phyloP scores from a whole-genome alignment of 2,329 filamentous ascomycete genomes.

The Alternaria solani region DNA sequence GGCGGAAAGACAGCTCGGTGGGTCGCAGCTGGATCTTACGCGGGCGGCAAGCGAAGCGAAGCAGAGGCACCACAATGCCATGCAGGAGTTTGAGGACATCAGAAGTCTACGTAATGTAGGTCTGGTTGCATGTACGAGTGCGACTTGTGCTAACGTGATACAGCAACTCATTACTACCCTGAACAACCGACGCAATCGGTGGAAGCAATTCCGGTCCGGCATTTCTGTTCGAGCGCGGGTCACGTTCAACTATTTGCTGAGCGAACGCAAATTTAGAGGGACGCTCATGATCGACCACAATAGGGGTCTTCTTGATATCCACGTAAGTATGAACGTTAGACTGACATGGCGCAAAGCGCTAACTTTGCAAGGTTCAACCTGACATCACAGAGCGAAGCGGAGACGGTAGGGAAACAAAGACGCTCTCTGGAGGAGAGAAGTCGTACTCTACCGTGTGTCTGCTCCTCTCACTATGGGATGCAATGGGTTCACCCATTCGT shows the following conservation, averaged over 20 bases:
- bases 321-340: slow-evolving; percentile 57
- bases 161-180: slow-evolving; percentile 69
- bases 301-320: slow-evolving; percentile 76
- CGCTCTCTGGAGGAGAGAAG: slow-evolving; percentile 94
- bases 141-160: slow-evolving; percentile 8
- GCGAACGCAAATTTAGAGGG: slow-evolving; percentile 88
- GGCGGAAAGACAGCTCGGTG: slow-evolving; percentile 45
- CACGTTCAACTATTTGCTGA: slow-evolving; percentile 87
- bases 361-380: slow-evolving; percentile 63
- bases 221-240: slow-evolving; percentile 87
- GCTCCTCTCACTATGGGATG: slow-evolving; percentile 92
- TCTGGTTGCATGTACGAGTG: not conserved
- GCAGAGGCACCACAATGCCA: slow-evolving; percentile 28
- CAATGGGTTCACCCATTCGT: slow-evolving; percentile 93
- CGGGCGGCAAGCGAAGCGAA: slow-evolving; percentile 42
- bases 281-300: slow-evolving; percentile 80
- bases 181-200: slow-evolving; percentile 73
- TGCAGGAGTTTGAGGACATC: slow-evolving; percentile 29
- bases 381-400: slow-evolving; percentile 73
- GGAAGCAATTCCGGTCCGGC: slow-evolving; percentile 80
- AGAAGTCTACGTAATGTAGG: slow-evolving; percentile 28
- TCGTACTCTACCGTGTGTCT: slow-evolving; percentile 97
- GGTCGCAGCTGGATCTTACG: slow-evolving; percentile 43
- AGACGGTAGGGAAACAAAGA: slow-evolving; percentile 83
- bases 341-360: slow-evolving; percentile 1